A percentile compares a stretch with the other conserved stretches of the same genome.
Evolutionary conservation across 805 yeast genomes (phyloP).

Genomic region (Naumovozyma dairenensis): DNA sequence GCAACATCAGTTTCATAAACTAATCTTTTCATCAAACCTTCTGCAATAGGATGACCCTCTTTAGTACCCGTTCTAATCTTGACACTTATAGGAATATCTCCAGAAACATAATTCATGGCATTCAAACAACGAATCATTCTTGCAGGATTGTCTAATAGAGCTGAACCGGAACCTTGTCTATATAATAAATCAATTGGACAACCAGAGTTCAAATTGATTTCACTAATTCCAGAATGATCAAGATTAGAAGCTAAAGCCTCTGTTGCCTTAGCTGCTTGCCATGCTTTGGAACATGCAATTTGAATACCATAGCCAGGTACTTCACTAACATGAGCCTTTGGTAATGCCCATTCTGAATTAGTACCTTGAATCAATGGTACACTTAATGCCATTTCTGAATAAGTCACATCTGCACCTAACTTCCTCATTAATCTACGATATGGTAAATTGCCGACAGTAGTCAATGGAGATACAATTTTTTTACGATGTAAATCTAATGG

Average conservation of each 20-base stretch:
- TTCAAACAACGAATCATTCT: constrained; percentile 66
- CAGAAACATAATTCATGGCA: constrained; percentile 81
- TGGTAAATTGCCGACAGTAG: constrained; percentile 96
- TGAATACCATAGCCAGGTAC: constrained; percentile 88
- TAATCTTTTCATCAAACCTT: constrained; percentile 56
- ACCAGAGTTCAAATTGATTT: constrained; percentile 87
- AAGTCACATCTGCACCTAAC: constrained; percentile 87
- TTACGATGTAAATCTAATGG: constrained; percentile 55
- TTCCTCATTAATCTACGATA: constrained; percentile 86
- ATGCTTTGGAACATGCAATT: constrained; percentile 80
- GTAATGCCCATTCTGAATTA: constrained; percentile 95
- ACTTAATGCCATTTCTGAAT: constrained; percentile 88
- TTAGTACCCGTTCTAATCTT: constrained; percentile 87
- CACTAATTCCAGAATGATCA: constrained; percentile 51
- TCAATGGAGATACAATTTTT: constrained; percentile 87
- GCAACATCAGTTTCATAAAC: constrained; percentile 74
- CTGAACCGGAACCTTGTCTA: constrained; percentile 93
- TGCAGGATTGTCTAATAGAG: constrained; percentile 81
- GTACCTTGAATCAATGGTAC: constrained; percentile 82
- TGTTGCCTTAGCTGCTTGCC: constrained; percentile 92
- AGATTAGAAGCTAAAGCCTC: constrained; percentile 44
- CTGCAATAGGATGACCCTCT: constrained; percentile 85
- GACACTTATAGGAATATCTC: constrained; percentile 86
- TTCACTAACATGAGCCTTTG: constrained; percentile 78
- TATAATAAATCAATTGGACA: constrained; percentile 95